Conservation (phyloP, 75 land plant species). For the Gnetum montanum region DNA sequence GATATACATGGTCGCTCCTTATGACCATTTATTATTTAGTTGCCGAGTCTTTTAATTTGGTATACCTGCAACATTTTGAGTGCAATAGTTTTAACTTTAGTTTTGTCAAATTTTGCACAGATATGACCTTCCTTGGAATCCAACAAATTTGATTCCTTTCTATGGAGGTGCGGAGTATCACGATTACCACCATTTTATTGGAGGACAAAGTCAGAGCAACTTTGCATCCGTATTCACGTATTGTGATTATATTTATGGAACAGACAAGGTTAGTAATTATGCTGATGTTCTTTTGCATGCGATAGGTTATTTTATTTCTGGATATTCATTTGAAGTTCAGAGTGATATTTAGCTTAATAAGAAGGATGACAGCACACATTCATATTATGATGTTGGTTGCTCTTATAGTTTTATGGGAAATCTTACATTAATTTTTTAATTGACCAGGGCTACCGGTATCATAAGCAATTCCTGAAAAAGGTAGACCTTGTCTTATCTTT, state of each 20-base stretch:
- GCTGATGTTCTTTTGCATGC: no score
- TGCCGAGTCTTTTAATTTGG: no score
- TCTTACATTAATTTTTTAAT: background rate
- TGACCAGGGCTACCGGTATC: constrained; percentile 25
- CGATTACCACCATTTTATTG: constrained; percentile 96
- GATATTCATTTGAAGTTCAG: background rate
- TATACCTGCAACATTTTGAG: no score
- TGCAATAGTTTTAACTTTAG: no score
- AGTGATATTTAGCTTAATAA: background rate
- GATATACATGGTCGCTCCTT: no score
- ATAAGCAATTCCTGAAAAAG: constrained; percentile 20
- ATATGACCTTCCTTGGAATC: constrained; percentile 78
- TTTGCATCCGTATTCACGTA: constrained; percentile 95
- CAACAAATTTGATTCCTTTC: constrained; percentile 79
- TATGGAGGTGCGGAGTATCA: constrained; percentile 97
- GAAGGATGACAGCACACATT: background rate
- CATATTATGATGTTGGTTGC: no score
- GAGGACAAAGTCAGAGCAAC: constrained; percentile 92
- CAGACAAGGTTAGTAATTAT: constrained; percentile 65
- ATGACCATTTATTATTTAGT: no score
- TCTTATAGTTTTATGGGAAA: background rate
- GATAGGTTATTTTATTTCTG: background rate
- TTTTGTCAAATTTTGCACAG: constrained; percentile 19
- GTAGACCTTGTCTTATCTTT: constrained; percentile 5
- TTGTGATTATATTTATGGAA: constrained; percentile 88